Percentiles rank a stretch among this genome's conserved stretches.
Conservation (phyloP, 2,329 filamentous ascomycete species). For the Grosmannia serpens region DNA sequence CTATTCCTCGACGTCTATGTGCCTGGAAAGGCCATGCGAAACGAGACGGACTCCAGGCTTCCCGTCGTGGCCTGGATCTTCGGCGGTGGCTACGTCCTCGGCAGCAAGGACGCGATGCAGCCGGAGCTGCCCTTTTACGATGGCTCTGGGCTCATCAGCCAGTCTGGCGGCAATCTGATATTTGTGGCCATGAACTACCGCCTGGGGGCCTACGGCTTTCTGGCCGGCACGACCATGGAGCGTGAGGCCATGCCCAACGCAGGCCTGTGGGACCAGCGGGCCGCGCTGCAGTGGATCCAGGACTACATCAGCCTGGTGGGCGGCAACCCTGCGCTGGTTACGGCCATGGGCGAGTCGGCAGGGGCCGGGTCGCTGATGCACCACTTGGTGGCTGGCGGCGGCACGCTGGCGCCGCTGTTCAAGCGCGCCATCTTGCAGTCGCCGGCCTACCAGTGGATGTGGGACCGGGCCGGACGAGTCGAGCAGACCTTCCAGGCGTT, state of each 20-base stretch:
- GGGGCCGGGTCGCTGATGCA: constrained; percentile 39
- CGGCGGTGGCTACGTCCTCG: constrained; percentile 32
- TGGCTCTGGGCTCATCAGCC: constrained; percentile 23
- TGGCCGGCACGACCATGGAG: constrained; percentile 33
- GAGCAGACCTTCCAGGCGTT: constrained; percentile 21
- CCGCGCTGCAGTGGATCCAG: constrained; percentile 36
- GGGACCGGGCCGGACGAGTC: constrained; percentile 19
- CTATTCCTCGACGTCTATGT: constrained; percentile 38
- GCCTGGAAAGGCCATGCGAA: constrained; percentile 27
- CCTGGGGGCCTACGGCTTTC: constrained; percentile 34
- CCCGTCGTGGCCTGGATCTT: constrained; percentile 35
- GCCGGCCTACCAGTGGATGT: constrained; percentile 23
- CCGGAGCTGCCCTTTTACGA: constrained; percentile 25
- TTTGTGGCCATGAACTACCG: constrained; percentile 38
- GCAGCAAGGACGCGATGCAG: constrained; percentile 25
- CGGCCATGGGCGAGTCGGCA: constrained; percentile 38
- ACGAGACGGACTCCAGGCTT: constrained; percentile 21
- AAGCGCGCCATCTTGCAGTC: constrained; percentile 21
- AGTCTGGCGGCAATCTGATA: constrained; percentile 27
- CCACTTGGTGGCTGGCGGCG: constrained; percentile 33
- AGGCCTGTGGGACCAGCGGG: constrained; percentile 29
- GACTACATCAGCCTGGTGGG: constrained; percentile 32
- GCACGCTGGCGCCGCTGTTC: constrained; percentile 31
- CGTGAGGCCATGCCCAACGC: constrained; percentile 30
- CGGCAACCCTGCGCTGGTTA: constrained; percentile 34